Evolutionary conservation across 345 rosid genomes (phyloP), one percentile per base, ranked within the genome.

Genomic region (Gossypium turneri): DNA sequence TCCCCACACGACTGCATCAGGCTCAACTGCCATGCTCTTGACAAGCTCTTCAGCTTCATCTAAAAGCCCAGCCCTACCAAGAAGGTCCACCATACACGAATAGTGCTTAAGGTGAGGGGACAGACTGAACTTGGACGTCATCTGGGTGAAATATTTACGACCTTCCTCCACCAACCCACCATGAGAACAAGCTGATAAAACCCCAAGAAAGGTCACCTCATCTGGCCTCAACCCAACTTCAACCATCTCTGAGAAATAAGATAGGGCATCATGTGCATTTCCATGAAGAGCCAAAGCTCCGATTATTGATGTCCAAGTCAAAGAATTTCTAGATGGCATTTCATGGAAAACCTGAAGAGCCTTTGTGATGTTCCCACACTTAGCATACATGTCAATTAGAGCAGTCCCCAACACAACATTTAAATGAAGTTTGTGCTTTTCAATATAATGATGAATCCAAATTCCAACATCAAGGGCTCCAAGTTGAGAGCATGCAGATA

Each of bases 1-100:
- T 65, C 97, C 95, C 98, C 95, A 94, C 53, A 91, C 85, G 6
- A 79, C 88, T 58, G 87, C 90, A 88, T 92, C 97, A 58, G 91
- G 86, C 79, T 85, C 82, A 75, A 92, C 81, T 65, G 92, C 89
- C 93, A 94, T 91, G 86, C 80, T 82, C 45, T 85, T 81, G 71
- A 93, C 83, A 73, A 91, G 84, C 79, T 77, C 81, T 67, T 85
- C 89, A 2, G 97, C 98, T 80, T 94, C 98, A 73, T 90, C 82
- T 57, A 92, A 70, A 20, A 85, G 85, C 74, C 98, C 97, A 52
- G 95, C 92, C 84, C 93, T 85, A 52, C 98, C 98, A 67, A 91
- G 78, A 78, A 94, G 94, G 73, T 91, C 92, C 69, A 92, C 92
- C 98, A 94, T 89, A 77, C 92, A 89, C 9, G 95, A 90, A 82